Percentiles rank a stretch among this genome's conserved stretches.
Conservation (phyloP, 2,329 filamentous ascomycete genomes). For the Cercospora sesami region DNA sequence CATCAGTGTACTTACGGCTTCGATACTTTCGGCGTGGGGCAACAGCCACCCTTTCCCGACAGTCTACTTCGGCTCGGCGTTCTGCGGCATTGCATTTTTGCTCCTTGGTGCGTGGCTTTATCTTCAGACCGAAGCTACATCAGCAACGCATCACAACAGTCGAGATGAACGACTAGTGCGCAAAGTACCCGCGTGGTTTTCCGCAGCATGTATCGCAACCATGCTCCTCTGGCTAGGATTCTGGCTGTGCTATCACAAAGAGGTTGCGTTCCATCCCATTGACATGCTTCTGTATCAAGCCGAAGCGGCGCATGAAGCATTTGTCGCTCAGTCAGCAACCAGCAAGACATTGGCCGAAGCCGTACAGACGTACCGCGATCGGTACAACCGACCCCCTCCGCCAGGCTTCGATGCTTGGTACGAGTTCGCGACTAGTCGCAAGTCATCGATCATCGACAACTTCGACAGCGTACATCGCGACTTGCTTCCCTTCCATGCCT, state of each 20-base stretch:
- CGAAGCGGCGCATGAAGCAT: constrained; percentile 50
- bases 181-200: constrained; percentile 36
- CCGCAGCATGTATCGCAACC: constrained; percentile 44
- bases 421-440: constrained; percentile 54
- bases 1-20: constrained; percentile 39
- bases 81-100: constrained; percentile 27
- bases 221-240: constrained; percentile 47
- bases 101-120: constrained; percentile 38
- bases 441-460: constrained; percentile 58
- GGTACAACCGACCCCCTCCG: constrained; percentile 58
- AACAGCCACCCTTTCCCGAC: constrained; percentile 38
- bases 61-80: constrained; percentile 25
- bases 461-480: constrained; percentile 61
- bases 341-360: constrained; percentile 54
- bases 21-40: constrained; percentile 38
- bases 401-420: constrained; percentile 64
- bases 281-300: constrained; percentile 56
- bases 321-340: constrained; percentile 48
- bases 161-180: constrained; percentile 18
- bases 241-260: constrained; percentile 44
- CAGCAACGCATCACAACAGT: constrained; percentile 9
- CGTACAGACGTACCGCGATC: constrained; percentile 52
- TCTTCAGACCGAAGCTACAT: constrained; percentile 28
- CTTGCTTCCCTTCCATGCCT: constrained; percentile 56
- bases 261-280: constrained; percentile 55